Evolutionary conservation across 176 grass and related monocot genomes (phyloP), one percentile per base, ranked within the genome.

Genomic region (Avena sativa): DNA sequence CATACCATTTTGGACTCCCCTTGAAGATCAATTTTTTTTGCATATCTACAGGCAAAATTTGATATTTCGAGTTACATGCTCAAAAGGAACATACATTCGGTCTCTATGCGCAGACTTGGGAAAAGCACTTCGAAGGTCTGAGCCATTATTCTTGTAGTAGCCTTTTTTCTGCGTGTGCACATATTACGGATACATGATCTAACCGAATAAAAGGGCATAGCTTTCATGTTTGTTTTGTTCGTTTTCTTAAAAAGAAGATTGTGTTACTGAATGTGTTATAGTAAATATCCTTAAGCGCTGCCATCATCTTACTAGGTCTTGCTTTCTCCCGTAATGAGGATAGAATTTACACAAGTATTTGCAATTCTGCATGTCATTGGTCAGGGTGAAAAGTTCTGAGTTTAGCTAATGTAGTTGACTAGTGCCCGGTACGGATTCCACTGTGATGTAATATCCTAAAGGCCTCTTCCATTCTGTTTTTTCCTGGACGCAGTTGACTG

Each of bases 71-170:
- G 96, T 96, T 77, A 94, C 77, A 64, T 98, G 97, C 85, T 98
- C 97, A 74, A 98, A 98, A 87, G 96, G 96, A 93, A 98, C 96
- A 78, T 98, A 98, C 20, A 88, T 96, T 81, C 88, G 92, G 20
- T 98, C 97, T 83, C 97, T 98, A 16, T 96, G 97, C 81, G 94
- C 97, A 60, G 97, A 98, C 92, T 78, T 98, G 87, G 97, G 97
- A 74, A 96, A 98, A 93, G 89, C 92, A 8, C 92, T 98, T 65
- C 83, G 97, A 79, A 93, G 92, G 97, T 98, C 84, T 90, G 79
- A 8, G 6, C 21, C 14, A 76, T 52, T 86, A 43, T 25, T 86
- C 19, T 75, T 87, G 3, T 50, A 64, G 9, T 53, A 32, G 25
- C 0, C 0, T 28, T 32, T 53, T 36, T 63, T 83, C 3, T 49